phyloP scores from a whole-genome alignment of 1,284 basidiomycete genomes.

The Takashimella tepidaria region DNA sequence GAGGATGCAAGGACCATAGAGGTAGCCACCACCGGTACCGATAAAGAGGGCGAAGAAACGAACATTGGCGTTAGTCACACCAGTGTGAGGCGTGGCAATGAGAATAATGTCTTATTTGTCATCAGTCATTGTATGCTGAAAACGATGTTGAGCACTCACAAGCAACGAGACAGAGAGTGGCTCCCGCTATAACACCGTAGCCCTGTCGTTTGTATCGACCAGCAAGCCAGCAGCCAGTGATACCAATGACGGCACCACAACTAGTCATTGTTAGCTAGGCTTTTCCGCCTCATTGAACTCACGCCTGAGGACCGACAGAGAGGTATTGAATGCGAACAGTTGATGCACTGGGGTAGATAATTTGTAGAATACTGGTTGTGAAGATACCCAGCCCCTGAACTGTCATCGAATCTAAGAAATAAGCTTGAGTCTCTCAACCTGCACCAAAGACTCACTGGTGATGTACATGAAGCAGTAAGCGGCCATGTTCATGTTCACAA shows the following conservation, averaged over 20 bases:
- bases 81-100: slow-evolving; percentile 7
- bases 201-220: slow-evolving; percentile 15
- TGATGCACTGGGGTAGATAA: slow-evolving; percentile 25
- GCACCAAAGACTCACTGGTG: slow-evolving; percentile 7
- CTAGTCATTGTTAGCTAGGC: not conserved
- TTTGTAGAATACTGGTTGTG: slow-evolving; percentile 25
- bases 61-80: slow-evolving; percentile 9
- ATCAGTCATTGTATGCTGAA: not conserved
- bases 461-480: slow-evolving; percentile 21
- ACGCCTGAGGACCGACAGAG: slow-evolving; percentile 18
- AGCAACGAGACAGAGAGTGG: slow-evolving; percentile 8
- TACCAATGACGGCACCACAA: slow-evolving; percentile 16
- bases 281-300: not conserved
- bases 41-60: slow-evolving; percentile 23
- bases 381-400: slow-evolving; percentile 30
- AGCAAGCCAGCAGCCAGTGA: slow-evolving; percentile 17
- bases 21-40: slow-evolving; percentile 14
- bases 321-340: slow-evolving; percentile 23
- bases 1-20: slow-evolving; percentile 20
- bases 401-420: slow-evolving; percentile 10
- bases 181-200: slow-evolving; percentile 16
- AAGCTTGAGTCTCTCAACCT: not conserved
- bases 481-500: slow-evolving; percentile 13
- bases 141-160: not conserved
- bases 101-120: slow-evolving; percentile 8